Evolutionary conservation across 768 basidiomycete genomes (phyloP).

Genomic region (Tulasnella sp.): DNA sequence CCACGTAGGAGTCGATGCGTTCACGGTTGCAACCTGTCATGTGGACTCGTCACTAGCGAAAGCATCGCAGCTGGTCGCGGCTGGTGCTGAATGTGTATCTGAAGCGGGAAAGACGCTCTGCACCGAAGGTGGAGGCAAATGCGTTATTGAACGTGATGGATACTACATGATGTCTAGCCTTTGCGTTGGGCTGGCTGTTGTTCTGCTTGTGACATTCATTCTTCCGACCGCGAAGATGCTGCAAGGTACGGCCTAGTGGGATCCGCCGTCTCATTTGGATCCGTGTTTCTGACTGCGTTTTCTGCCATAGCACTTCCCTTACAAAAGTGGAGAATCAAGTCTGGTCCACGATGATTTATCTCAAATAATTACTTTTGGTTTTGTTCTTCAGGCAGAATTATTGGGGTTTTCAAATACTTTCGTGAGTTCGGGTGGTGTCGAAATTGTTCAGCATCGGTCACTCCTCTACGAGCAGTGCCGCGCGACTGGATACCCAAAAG

Average conservation of each 20-base stretch:
- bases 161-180: slow-evolving; percentile 76
- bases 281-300: neutral
- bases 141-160: slow-evolving; percentile 78
- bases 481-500: neutral
- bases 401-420: no score
- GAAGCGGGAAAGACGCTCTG: slow-evolving; percentile 81
- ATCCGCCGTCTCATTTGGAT: neutral
- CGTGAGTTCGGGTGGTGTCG: neutral
- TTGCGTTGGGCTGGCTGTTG: slow-evolving; percentile 68
- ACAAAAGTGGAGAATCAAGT: slow-evolving; percentile 58
- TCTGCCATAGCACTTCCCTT: slow-evolving; percentile 46
- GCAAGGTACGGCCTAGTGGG: slow-evolving; percentile 53
- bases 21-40: slow-evolving; percentile 75
- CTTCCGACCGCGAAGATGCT: slow-evolving; percentile 74
- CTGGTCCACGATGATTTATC: neutral
- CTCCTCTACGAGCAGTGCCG: neutral
- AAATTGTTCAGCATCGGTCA: neutral
- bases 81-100: slow-evolving; percentile 64
- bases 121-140: slow-evolving; percentile 60
- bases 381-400: neutral
- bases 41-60: slow-evolving; percentile 35
- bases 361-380: neutral
- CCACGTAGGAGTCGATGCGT: slow-evolving; percentile 64
- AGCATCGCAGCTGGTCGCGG: slow-evolving; percentile 3
- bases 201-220: slow-evolving; percentile 63